Base-by-base conservation (phyloP, 2,329 filamentous ascomycete species). In the Phoma sp. region DNA sequence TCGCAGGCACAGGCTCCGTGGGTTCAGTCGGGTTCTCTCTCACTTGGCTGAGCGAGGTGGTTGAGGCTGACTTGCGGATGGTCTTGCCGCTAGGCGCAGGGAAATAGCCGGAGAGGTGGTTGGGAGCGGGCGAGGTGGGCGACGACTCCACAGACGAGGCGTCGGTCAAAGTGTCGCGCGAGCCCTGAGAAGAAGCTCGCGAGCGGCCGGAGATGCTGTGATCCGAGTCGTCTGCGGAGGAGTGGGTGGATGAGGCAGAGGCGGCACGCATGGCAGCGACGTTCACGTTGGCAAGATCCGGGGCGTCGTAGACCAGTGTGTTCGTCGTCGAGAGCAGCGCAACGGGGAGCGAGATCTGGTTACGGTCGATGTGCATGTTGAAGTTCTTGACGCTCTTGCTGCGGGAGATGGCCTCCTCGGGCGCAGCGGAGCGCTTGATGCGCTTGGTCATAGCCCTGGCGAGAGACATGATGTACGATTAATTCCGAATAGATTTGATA, bases 281-380 rank as follows among this genome's bases (percentile, higher is more conserved):
- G 33, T 61, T 47, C 47, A 66, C 55, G 44, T 69, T 74, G 39
- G 80, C 79, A 58, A 97, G 87, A 71, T 97, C 89, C 45, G 93
- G 93, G 8, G 95, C 93, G 71, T 93, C 93, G 82, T 96, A 96
- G 7, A 91, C 92, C 49, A 97, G 87, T 84, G 96, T 91, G 77
- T 98, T 99, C 65, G 95, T 98, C 4, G 93, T 96, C 55, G 95
- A 96, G 43, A 97, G 81, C 59, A 99, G 83, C 75, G 92, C 88
- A 47, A 96, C 83, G 0, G 95, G 95, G 3, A 83, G 86, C 1
- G 95, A 99, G 72, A 99, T 99, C 79, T 92, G 88, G 72, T 82
- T 75, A 55, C 88, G 84, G 62, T 86, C 78, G 48, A 80, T 75
- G 69, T 81, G 75, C 70, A 77, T 60, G 63, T 62, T 70, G 61